Evolutionary conservation across 192 early-diverging fungal genomes (phyloP).

Genomic region (Tieghemiomyces parasiticus): DNA sequence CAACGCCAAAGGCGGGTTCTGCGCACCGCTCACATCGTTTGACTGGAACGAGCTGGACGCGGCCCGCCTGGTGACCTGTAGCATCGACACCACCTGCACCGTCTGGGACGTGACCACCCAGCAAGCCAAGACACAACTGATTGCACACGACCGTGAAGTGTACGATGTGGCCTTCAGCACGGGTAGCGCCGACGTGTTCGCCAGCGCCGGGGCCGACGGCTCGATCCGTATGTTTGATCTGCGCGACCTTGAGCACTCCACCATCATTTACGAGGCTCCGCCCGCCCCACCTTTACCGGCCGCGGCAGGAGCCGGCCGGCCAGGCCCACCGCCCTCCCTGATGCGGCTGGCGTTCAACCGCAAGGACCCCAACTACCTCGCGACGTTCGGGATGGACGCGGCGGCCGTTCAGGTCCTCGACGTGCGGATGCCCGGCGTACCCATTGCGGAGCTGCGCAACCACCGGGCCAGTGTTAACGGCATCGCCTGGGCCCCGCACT

Average conservation of each 20-base stretch:
- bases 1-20: constrained; percentile 52
- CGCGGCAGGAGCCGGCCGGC: constrained; percentile 10
- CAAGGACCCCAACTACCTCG: constrained; percentile 78
- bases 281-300: constrained; percentile 15
- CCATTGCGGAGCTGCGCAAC: constrained; percentile 65
- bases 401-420: constrained; percentile 75
- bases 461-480: constrained; percentile 70
- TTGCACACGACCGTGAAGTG: constrained; percentile 97
- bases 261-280: constrained; percentile 89
- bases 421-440: constrained; percentile 74
- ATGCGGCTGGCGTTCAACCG: constrained; percentile 82
- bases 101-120: constrained; percentile 96
- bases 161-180: constrained; percentile 94
- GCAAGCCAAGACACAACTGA: constrained; percentile 96
- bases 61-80: constrained; percentile 71
- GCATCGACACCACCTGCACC: constrained; percentile 98
- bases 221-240: constrained; percentile 96
- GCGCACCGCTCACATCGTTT: constrained; percentile 87
- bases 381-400: constrained; percentile 81
- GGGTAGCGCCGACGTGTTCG: constrained; percentile 77
- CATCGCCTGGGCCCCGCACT: constrained; percentile 77
- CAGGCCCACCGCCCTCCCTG: constrained; percentile 47
- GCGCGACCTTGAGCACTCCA: constrained; percentile 89
- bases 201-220: constrained; percentile 95
- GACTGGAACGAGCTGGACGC: constrained; percentile 94